Conservation (phyloP, 1,284 basidiomycete species). For the Paramarasmius palmivorus region DNA sequence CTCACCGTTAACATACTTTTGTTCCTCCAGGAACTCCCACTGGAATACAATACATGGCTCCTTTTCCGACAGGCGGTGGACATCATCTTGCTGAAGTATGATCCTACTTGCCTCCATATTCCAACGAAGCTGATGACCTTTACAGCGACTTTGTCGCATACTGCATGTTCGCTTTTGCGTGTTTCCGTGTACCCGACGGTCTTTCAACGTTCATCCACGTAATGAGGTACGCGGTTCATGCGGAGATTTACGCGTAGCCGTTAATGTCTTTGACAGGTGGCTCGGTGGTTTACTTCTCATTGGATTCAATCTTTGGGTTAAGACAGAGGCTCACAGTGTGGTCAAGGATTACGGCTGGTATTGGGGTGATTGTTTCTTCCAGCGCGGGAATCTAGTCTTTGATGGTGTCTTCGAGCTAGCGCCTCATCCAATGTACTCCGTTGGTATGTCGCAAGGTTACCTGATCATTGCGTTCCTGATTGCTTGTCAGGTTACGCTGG, state of each 20-base stretch:
- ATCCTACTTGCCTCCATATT: constrained; percentile 18
- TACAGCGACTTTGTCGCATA: constrained; percentile 92
- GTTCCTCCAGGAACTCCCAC: constrained; percentile 60
- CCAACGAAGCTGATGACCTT: constrained; percentile 1
- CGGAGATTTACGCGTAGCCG: not conserved
- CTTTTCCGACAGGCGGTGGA: constrained; percentile 92
- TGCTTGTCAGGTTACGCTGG: constrained; percentile 77
- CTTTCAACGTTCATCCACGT: constrained; percentile 77
- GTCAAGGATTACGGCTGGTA: constrained; percentile 96
- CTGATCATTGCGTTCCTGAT: not conserved
- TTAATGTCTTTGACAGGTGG: constrained; percentile 59
- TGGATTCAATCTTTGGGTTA: constrained; percentile 97
- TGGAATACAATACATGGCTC: constrained; percentile 92
- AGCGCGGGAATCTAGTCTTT: constrained; percentile 88
- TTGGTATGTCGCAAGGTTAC: constrained; percentile 57
- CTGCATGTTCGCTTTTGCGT: constrained; percentile 92
- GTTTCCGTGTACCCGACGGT: constrained; percentile 80
- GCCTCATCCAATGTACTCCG: constrained; percentile 93
- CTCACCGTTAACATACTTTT: constrained; percentile 5
- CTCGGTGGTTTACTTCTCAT: constrained; percentile 83
- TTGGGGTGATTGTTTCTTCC: constrained; percentile 99
- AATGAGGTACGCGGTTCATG: constrained; percentile 55
- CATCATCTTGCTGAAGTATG: constrained; percentile 92
- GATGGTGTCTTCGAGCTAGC: constrained; percentile 97
- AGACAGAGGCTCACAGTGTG: constrained; percentile 95